Evolutionary conservation across 805 yeast species (phyloP), one percentile per base, ranked within the genome.

Genomic region (Debaryomyces hansenii): DNA sequence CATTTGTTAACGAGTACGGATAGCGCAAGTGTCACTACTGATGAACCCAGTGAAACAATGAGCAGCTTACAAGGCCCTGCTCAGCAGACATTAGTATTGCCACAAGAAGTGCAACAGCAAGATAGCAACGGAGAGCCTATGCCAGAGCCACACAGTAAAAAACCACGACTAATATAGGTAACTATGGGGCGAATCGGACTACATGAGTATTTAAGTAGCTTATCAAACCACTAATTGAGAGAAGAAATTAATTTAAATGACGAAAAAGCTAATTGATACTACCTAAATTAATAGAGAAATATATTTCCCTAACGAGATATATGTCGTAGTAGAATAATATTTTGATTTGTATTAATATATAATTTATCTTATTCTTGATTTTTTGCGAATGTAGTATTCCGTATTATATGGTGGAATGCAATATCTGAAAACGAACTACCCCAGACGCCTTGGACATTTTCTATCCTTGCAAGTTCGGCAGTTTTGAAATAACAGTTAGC

Each of bases 381-480:
- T 9, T 15, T 16, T n/a, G 5, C 12, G 14, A 18, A 16, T 10
- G 10, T 28, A 15, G 18, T 7, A 5, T n/a, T 20, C 34, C 18
- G 21, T 31, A 32, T 32, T 5, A 42, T 16, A 20, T 28, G n/a
- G 49, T 79, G 84, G 11, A 72, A 64, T 4, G 83, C 69, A 14
- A 80, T 55, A 53, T 80, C 84, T 1, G 82, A 72, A 53, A 80
- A 80, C 15, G 84, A 66, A 47, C 77, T 78, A 2, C 70, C 62
- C 83, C 83, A 80, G 1, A 62, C 65, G 0, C 72, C 76, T 12
- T 58, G 62, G 21, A 50, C 55, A 7, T 60, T 49, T 18, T 44
- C 53, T 42, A 55, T 63, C 27, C 60, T 55, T 0, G 16, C 44
- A 6, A 69, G 46, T 1, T 43, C 9, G 0, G 67, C 54, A 0